phyloP scores from a whole-genome alignment of 257 asterid species.

The Solanum microdontum region DNA sequence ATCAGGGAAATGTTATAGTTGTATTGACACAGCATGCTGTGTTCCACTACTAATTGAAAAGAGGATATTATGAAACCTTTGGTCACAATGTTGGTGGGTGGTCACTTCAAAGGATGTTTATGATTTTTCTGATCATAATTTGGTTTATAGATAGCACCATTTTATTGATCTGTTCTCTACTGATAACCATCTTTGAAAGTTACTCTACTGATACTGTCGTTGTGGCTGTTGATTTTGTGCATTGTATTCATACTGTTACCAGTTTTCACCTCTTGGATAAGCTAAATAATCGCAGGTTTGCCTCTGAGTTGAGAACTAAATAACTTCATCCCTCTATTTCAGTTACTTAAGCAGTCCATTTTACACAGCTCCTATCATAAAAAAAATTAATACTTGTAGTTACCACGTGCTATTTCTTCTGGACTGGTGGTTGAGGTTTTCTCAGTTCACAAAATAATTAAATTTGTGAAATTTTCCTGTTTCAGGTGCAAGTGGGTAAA shows the following conservation, averaged over 20 bases:
- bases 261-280: not conserved
- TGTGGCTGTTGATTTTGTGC: not conserved
- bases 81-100: not conserved
- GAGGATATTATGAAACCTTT: not conserved
- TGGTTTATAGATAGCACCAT: not conserved
- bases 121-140: not conserved
- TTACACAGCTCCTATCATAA: not conserved
- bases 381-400: not conserved
- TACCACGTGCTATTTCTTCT: not conserved
- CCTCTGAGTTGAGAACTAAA: not conserved
- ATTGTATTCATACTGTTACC: not conserved
- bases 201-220: not conserved
- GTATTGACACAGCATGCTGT: not conserved
- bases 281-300: not conserved
- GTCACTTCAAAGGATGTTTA: not conserved
- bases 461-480: slow-evolving; percentile 9
- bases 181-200: not conserved
- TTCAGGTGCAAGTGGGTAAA: slow-evolving; percentile 29
- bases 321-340: not conserved
- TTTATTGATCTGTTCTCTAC: not conserved
- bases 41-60: not conserved
- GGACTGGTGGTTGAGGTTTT: not conserved
- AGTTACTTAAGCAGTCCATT: not conserved
- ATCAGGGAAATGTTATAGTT: not conserved
- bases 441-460: not conserved